Percentiles rank a stretch among this genome's conserved stretches.
These are phyloP conservation scores for Aspergillus viridinutans DNA, from an alignment of 2,329 filamentous ascomycete species.

Conservation along the genomic window DNA sequence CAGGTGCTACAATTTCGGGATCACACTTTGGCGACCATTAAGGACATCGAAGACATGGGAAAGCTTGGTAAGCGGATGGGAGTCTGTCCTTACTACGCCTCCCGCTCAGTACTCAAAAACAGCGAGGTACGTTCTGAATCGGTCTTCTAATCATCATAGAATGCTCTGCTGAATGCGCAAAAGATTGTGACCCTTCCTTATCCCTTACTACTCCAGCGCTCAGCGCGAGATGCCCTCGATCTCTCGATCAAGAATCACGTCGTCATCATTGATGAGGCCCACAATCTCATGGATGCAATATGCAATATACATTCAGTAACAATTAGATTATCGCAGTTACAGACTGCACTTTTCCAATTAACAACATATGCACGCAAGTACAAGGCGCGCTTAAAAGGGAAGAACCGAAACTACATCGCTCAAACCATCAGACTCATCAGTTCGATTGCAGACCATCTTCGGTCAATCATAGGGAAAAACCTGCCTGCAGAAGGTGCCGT, in stretches of 20 bases:
- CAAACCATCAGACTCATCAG: conserved; percentile 81
- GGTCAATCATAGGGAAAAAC: conserved; percentile 41
- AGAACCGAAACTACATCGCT: conserved; percentile 86
- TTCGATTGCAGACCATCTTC: conserved; percentile 68
- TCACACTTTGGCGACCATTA: conserved; percentile 73
- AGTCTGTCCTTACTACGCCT: conserved; percentile 96
- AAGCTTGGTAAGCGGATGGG: conserved; percentile 71
- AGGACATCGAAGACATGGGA: conserved; percentile 89
- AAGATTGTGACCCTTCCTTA: conserved; percentile 88
- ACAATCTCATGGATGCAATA: conserved; percentile 96
- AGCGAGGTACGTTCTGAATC: conserved; percentile 58
- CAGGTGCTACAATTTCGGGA: conserved; percentile 80
- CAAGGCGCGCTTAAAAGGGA: conserved; percentile 80
- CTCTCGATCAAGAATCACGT: conserved; percentile 83
- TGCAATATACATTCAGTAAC: conserved; percentile 78
- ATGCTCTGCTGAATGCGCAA: conserved; percentile 5
- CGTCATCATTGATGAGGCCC: conserved; percentile 94
- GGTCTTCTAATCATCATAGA: neutral
- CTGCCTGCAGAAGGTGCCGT: conserved; percentile 62
- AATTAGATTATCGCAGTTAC: conserved; percentile 68
- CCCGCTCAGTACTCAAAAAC: conserved; percentile 72
- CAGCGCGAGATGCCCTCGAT: conserved; percentile 79
- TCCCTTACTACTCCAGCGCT: conserved; percentile 80
- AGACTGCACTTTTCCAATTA: conserved; percentile 68
- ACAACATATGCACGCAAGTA: conserved; percentile 82